Evolutionary conservation across 1,139 yeast genomes (phyloP).

Genomic region (Geotrichum candidum): DNA sequence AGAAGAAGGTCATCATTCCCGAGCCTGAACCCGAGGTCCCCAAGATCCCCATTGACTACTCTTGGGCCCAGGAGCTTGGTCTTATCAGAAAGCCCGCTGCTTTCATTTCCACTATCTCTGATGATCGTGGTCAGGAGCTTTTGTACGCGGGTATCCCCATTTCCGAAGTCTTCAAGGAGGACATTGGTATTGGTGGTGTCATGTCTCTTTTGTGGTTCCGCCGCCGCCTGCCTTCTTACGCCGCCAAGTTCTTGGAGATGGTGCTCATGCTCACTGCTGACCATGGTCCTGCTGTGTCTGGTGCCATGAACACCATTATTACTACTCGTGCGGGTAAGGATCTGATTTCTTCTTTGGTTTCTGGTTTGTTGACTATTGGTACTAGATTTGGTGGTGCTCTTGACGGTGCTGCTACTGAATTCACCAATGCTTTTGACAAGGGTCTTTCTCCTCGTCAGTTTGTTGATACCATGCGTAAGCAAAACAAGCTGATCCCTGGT

Average conservation of each 20-base stretch:
- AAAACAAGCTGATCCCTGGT: slow-evolving; percentile 45
- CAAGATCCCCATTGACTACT: slow-evolving; percentile 44
- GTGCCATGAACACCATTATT: slow-evolving; percentile 46
- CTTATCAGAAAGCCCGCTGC: slow-evolving; percentile 45
- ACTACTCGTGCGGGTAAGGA: slow-evolving; percentile 47
- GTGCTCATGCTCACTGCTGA: slow-evolving; percentile 46
- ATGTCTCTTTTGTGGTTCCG: slow-evolving; percentile 46
- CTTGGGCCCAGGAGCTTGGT: slow-evolving; percentile 46
- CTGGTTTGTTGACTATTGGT: slow-evolving; percentile 43
- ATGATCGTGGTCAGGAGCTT: slow-evolving; percentile 45
- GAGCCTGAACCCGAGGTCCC: slow-evolving; percentile 42
- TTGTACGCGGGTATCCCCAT: slow-evolving; percentile 45
- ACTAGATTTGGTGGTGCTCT: slow-evolving; percentile 45
- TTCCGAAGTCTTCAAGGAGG: slow-evolving; percentile 44
- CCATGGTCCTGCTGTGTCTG: slow-evolving; percentile 46
- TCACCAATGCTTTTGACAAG: slow-evolving; percentile 41
- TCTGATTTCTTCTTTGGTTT: slow-evolving; percentile 41
- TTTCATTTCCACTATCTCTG: slow-evolving; percentile 44
- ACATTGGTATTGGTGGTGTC: slow-evolving; percentile 45
- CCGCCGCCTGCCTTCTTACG: slow-evolving; percentile 41
- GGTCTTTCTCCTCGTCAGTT: slow-evolving; percentile 44
- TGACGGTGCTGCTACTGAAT: slow-evolving; percentile 45
- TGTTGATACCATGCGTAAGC: slow-evolving; percentile 44
- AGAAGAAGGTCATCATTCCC: slow-evolving; percentile 37
- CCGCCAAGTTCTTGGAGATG: slow-evolving; percentile 44